Base-by-base conservation (phyloP, 2,329 filamentous ascomycete species). In the Pezicula radicicola region DNA sequence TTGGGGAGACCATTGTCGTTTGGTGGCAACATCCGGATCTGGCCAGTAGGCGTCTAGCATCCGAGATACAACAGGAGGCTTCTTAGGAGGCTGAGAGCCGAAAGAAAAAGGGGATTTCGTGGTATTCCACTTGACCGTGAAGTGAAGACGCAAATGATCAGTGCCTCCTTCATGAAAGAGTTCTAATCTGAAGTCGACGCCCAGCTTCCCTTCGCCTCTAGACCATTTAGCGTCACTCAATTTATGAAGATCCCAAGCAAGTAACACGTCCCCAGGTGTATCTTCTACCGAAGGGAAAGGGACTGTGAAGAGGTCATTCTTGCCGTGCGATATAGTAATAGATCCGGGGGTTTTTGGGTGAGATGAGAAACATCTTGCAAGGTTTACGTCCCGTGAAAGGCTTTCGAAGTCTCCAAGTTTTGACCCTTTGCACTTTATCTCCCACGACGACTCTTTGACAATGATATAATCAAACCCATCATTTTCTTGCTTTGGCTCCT, bases 1-100 rank as follows among this genome's bases (percentile, higher is more conserved):
- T 46, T 75, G 72, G 10, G 78, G 72, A 4, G 70, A 69, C 75
- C 76, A 79, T 39, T 55, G 53, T 16, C 61, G 53, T 16, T 41
- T 19, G 8, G 52, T 53, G 6, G 43, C 51, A 4, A 45, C 48
- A 39, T 51, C 55, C 33, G 54, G 48, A 48, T 66, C 55, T 9
- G 61, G 63, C 49, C 66, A 66, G 41, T 66, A 66, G 19, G 46
- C 48, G 16, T 49, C 35, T 6, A 67, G 35, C 2, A 65, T 50
- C 12, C 50, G 46, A 75, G 45, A 37, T 6, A 68, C 19, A 6
- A 54, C 51, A 27, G 33, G 39, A 6, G 52, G 53, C 49, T 60
- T 62, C 3, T 46, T 48, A 8, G 37, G 52, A 8, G 51, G 51
- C 18, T 52, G 52, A 13, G 36, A 25, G 6, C 25, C 39, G 13